Evolutionary conservation across 495 filamentous ascomycete genomes (phyloP).

Genomic region (Penicillium parvum): DNA sequence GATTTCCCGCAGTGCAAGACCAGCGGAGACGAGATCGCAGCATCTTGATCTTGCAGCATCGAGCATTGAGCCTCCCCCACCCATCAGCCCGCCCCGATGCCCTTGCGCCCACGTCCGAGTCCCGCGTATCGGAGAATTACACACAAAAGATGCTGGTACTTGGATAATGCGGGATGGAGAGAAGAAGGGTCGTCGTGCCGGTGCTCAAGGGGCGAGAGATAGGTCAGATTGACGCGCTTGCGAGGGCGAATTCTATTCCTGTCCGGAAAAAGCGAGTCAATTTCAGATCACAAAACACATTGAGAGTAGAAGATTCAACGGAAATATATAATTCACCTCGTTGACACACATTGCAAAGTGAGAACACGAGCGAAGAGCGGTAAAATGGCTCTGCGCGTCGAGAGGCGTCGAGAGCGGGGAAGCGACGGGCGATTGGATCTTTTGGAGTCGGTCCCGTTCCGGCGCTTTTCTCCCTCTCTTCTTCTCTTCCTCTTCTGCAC

Average conservation of each 20-base stretch:
- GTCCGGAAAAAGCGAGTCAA: no score
- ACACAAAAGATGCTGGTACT: background rate
- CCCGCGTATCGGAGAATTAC: conserved; percentile 1
- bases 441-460: conserved; percentile 33
- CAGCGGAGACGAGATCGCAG: no score
- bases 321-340: no score
- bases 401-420: conserved; percentile 29
- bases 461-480: conserved; percentile 34
- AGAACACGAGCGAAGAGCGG: conserved; percentile 8
- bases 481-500: conserved; percentile 27
- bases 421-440: conserved; percentile 32
- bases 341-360: no score
- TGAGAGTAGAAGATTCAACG: no score
- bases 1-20: no score
- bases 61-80: conserved; percentile 1
- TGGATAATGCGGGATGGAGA: background rate
- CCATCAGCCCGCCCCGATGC: background rate
- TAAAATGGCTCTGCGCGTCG: conserved; percentile 23
- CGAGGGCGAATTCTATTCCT: no score
- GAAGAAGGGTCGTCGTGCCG: conserved; percentile 6
- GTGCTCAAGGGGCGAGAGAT: background rate
- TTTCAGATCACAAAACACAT: no score
- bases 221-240: no score
- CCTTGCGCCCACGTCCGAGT: conserved; percentile 4
- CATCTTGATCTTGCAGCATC: background rate